These are phyloP conservation scores for Apiospora koreana DNA, from an alignment of 2,329 filamentous ascomycete genomes.

Conservation along the genomic window DNA sequence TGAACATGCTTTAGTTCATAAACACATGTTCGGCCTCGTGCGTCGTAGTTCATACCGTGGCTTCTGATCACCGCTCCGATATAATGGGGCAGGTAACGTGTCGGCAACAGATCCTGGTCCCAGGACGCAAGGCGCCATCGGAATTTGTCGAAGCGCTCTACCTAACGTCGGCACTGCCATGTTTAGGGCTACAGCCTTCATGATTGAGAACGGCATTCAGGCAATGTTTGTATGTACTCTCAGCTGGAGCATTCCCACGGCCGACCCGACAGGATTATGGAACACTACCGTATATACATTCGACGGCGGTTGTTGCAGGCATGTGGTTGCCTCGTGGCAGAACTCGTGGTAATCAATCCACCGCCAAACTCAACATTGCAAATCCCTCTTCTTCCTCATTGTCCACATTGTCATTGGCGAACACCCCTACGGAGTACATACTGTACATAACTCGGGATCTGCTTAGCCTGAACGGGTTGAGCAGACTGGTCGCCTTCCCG, in stretches of 20 bases:
- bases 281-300: too few species aligned
- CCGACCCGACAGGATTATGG: not conserved
- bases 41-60: not conserved
- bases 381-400: too few species aligned
- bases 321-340: not conserved
- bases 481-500: not conserved
- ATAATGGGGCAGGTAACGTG: not conserved
- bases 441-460: not conserved
- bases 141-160: not conserved
- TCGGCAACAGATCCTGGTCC: not conserved
- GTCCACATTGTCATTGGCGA: not conserved
- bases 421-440: not conserved
- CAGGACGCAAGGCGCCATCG: not conserved
- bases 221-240: not conserved
- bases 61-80: not conserved
- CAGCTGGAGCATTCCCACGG: not conserved
- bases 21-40: not conserved
- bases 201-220: not conserved
- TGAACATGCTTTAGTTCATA: not conserved
- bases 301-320: not conserved
- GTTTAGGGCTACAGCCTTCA: not conserved
- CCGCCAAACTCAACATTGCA: not conserved
- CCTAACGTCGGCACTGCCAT: slow-evolving; percentile 3
- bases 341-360: not conserved
- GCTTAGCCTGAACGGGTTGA: not conserved